phyloP scores from a whole-genome alignment of 1,139 yeast species.

The Candida gigantensis region DNA sequence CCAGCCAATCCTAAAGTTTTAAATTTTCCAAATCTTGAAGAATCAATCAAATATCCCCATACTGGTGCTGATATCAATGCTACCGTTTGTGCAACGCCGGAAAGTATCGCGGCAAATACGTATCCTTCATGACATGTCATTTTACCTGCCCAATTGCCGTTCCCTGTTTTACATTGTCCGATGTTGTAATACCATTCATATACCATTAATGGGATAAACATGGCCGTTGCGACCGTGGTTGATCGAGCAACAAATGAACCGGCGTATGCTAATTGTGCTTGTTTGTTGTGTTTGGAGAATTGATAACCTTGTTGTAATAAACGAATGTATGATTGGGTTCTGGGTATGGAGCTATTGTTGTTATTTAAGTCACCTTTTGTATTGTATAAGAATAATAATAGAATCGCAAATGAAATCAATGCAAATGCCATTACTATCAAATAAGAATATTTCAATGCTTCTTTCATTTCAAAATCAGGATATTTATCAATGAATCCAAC shows the following conservation, averaged over 20 bases:
- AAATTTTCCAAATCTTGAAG: conserved; percentile 35
- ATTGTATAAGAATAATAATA: conserved; percentile 48
- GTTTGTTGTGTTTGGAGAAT: conserved; percentile 30
- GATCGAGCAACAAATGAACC: conserved; percentile 69
- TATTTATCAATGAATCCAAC: conserved; percentile 33
- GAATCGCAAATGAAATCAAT: conserved; percentile 33
- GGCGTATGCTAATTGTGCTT: conserved; percentile 52
- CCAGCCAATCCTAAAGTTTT: conserved; percentile 29
- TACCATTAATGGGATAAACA: conserved; percentile 65
- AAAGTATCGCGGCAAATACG: conserved; percentile 62
- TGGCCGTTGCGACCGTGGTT: conserved; percentile 59
- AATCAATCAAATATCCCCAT: conserved; percentile 60
- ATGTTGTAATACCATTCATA: conserved; percentile 53
- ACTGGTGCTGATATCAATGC: conserved; percentile 62
- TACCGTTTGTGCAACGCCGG: conserved; percentile 64
- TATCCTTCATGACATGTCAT: conserved; percentile 63
- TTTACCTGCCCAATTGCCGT: conserved; percentile 30
- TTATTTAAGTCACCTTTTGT: conserved; percentile 5
- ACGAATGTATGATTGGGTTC: conserved; percentile 24
- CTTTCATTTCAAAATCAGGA: conserved; percentile 27
- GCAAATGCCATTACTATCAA: conserved; percentile 48
- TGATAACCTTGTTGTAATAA: conserved; percentile 48
- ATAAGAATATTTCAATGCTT: conserved; percentile 51
- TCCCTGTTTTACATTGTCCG: conserved; percentile 48
- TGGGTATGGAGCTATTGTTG: not conserved